These are phyloP conservation scores for Alternaria novae-zelandiae DNA, from an alignment of 2,329 filamentous ascomycete genomes.

Conservation along the genomic window DNA sequence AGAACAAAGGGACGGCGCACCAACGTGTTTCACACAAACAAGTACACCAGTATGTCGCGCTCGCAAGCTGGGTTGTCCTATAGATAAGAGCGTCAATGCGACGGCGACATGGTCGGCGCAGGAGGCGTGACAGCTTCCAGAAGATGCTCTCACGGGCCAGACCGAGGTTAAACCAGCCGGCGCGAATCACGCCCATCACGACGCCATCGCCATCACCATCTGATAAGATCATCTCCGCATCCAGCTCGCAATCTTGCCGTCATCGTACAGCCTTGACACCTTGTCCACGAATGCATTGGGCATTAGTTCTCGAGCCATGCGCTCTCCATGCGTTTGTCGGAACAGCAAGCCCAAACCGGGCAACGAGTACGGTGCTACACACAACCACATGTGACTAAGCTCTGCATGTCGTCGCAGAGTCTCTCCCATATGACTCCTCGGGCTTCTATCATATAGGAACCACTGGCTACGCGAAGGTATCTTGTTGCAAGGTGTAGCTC, in stretches of 20 bases:
- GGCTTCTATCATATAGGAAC: not conserved
- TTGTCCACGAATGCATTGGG: not conserved
- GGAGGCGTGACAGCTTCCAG: conserved; percentile 21
- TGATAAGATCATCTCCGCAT: conserved; percentile 5
- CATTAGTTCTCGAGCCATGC: not conserved
- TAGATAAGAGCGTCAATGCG: not conserved
- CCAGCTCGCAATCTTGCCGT: not conserved
- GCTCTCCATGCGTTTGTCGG: not conserved
- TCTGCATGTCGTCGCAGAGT: not conserved
- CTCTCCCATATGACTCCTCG: too few species aligned
- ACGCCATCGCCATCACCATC: conserved; percentile 4
- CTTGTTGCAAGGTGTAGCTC: not conserved
- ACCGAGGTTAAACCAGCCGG: conserved; percentile 20
- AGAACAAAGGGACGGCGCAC: not conserved
- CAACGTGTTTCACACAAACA: not conserved
- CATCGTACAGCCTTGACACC: not conserved
- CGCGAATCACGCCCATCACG: conserved; percentile 3
- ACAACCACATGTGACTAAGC: not conserved
- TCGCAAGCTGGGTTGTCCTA: not conserved
- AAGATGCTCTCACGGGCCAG: conserved; percentile 22
- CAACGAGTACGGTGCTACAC: not conserved
- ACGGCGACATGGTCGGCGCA: not conserved
- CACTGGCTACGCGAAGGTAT: not conserved
- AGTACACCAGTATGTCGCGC: not conserved
- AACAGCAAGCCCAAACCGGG: not conserved